Percentiles rank a stretch among this genome's conserved stretches.
These are phyloP conservation scores for Taphrina betulina DNA, from an alignment of 1,139 yeast species.

Conservation along the genomic window DNA sequence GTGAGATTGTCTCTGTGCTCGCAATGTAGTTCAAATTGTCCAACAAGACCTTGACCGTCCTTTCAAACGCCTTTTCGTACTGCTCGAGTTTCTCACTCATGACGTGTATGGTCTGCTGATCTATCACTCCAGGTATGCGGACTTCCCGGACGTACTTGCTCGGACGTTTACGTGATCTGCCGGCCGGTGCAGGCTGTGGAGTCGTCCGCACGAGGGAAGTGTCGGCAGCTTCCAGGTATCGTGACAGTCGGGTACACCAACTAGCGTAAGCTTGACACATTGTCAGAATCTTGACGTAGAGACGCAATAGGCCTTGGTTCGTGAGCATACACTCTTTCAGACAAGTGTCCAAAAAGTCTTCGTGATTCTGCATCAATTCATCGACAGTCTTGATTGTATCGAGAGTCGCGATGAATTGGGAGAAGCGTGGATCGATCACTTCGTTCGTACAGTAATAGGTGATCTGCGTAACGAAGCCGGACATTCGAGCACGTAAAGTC, in stretches of 20 bases:
- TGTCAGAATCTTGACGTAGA: slow-evolving; percentile 46
- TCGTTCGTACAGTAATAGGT: slow-evolving; percentile 59
- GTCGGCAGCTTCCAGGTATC: slow-evolving; percentile 57
- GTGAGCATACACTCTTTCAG: slow-evolving; percentile 69
- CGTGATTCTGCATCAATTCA: slow-evolving; percentile 53
- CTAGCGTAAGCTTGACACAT: slow-evolving; percentile 55
- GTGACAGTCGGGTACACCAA: slow-evolving; percentile 56
- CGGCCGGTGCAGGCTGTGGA: slow-evolving; percentile 55
- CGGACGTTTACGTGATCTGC: slow-evolving; percentile 57
- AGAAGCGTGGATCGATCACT: slow-evolving; percentile 61
- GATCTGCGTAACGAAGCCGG: slow-evolving; percentile 58
- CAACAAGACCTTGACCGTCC: slow-evolving; percentile 56
- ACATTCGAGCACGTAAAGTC: slow-evolving; percentile 61
- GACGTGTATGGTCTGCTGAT: slow-evolving; percentile 48
- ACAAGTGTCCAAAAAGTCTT: slow-evolving; percentile 62
- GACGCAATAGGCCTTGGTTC: slow-evolving; percentile 55
- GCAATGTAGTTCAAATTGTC: slow-evolving; percentile 59
- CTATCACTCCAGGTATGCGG: slow-evolving; percentile 41
- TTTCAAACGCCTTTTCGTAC: slow-evolving; percentile 58
- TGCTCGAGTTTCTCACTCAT: slow-evolving; percentile 54
- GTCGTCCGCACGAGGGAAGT: slow-evolving; percentile 50
- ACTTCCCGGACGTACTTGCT: slow-evolving; percentile 46
- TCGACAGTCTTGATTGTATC: slow-evolving; percentile 51
- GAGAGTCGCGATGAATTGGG: slow-evolving; percentile 46
- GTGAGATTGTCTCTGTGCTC: slow-evolving; percentile 61